Conservation (phyloP, 495 filamentous ascomycete species). For the Tetracladium marchalianum region DNA sequence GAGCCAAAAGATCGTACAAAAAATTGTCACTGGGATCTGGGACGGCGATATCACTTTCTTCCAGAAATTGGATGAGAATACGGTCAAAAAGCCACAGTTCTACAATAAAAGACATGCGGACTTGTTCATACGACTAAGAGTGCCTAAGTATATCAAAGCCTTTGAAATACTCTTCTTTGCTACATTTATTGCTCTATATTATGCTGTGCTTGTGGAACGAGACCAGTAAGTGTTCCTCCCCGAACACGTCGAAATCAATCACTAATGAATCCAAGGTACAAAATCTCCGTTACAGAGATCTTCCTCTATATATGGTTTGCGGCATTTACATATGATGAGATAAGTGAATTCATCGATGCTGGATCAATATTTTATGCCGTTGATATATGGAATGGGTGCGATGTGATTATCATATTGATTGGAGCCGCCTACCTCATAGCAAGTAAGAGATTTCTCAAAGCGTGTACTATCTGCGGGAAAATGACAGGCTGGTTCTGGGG, state of each 20-base stretch:
- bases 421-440: constrained; percentile 62
- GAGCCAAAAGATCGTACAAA: constrained; percentile 76
- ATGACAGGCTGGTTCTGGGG: constrained; percentile 11
- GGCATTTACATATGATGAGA: constrained; percentile 80
- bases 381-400: constrained; percentile 88
- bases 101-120: constrained; percentile 71
- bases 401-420: constrained; percentile 77
- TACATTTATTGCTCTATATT: constrained; percentile 74
- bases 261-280: constrained; percentile 15
- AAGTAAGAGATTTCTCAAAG: too few species aligned
- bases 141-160: constrained; percentile 84
- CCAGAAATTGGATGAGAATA: constrained; percentile 67
- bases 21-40: constrained; percentile 85
- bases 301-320: constrained; percentile 61
- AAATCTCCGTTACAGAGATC: constrained; percentile 41
- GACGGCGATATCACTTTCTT: constrained; percentile 87
- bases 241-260: not conserved
- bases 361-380: constrained; percentile 76
- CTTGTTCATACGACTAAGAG: constrained; percentile 73
- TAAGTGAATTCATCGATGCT: constrained; percentile 74
- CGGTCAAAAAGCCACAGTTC: constrained; percentile 69
- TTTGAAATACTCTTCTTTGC: constrained; percentile 85
- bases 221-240: constrained; percentile 23
- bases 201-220: constrained; percentile 62
- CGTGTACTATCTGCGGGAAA: too few species aligned